These are phyloP conservation scores for Pulveroboletus sp. DNA, from an alignment of 768 basidiomycete species.

Conservation along the genomic window DNA sequence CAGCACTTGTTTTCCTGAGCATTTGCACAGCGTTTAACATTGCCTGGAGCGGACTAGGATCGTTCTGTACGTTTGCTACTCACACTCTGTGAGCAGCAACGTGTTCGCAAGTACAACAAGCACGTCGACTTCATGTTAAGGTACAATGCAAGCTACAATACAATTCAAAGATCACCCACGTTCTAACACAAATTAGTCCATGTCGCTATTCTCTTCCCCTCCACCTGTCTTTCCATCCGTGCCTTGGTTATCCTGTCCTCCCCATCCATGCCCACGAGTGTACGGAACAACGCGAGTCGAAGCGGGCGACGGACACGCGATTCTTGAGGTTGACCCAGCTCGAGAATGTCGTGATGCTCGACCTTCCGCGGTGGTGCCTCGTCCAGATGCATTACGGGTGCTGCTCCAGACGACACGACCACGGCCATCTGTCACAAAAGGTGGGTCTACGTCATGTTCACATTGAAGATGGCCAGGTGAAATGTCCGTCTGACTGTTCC, in stretches of 20 bases:
- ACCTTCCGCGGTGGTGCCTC: constrained; percentile 16
- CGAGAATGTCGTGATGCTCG: constrained; percentile 21
- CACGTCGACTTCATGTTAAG: not conserved
- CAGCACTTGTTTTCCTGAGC: too few relatives aligned
- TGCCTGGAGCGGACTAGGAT: too few relatives aligned
- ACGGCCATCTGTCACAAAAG: constrained; percentile 61
- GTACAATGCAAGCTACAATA: constrained; percentile 10
- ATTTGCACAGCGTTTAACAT: too few relatives aligned
- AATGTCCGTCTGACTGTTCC: constrained; percentile 1
- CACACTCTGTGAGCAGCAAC: too few relatives aligned
- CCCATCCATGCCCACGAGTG: constrained; percentile 15
- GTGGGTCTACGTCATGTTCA: constrained; percentile 39
- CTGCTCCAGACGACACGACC: constrained; percentile 52
- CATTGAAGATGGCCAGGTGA: constrained; percentile 14
- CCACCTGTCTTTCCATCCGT: constrained; percentile 16
- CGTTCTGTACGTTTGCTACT: too few relatives aligned
- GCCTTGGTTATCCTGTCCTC: constrained; percentile 19
- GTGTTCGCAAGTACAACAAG: not conserved
- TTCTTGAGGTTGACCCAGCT: constrained; percentile 17
- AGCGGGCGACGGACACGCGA: constrained; percentile 12
- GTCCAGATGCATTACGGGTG: constrained; percentile 18
- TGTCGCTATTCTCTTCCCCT: constrained; percentile 10
- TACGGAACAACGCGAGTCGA: constrained; percentile 6
- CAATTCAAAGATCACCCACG: not conserved
- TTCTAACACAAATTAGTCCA: constrained; percentile 7